Evolutionary conservation across 140 eudicot species (phyloP).

Genomic region (Erigeron philadelphicus): DNA sequence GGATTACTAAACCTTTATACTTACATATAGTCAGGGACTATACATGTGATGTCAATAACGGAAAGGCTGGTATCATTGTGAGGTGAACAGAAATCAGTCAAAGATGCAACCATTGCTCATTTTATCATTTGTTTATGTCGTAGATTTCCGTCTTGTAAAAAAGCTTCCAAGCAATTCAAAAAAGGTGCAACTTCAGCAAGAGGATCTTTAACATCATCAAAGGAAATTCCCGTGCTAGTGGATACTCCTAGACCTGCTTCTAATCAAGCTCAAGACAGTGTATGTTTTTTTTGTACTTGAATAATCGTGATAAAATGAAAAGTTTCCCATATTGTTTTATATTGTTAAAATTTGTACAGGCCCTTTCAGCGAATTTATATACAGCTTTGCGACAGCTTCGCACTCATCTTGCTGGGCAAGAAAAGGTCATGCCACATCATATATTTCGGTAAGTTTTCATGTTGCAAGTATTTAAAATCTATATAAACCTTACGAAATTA

Average conservation of each 20-base stretch:
- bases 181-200: conserved; percentile 66
- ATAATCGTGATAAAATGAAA: background rate
- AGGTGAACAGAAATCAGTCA: conserved; percentile 10
- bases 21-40: background rate
- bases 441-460: conserved; percentile 50
- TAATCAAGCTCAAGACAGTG: conserved; percentile 46
- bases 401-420: conserved; percentile 42
- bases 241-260: conserved; percentile 34
- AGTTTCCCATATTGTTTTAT: background rate
- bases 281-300: conserved; percentile 26
- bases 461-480: background rate
- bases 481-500: background rate
- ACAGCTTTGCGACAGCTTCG: conserved; percentile 49
- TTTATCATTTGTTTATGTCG: conserved; percentile 22
- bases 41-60: background rate
- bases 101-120: conserved; percentile 9
- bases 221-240: conserved; percentile 41
- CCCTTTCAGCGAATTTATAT: conserved; percentile 49
- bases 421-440: conserved; percentile 51
- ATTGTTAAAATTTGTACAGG: conserved; percentile 33
- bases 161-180: conserved; percentile 41
- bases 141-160: conserved; percentile 64
- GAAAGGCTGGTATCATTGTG: background rate
- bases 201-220: conserved; percentile 47
- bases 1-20: background rate